These are phyloP conservation scores for Tritrichomonas foetus DNA, from an alignment of 208 protist genomes.

Conservation along the genomic window DNA sequence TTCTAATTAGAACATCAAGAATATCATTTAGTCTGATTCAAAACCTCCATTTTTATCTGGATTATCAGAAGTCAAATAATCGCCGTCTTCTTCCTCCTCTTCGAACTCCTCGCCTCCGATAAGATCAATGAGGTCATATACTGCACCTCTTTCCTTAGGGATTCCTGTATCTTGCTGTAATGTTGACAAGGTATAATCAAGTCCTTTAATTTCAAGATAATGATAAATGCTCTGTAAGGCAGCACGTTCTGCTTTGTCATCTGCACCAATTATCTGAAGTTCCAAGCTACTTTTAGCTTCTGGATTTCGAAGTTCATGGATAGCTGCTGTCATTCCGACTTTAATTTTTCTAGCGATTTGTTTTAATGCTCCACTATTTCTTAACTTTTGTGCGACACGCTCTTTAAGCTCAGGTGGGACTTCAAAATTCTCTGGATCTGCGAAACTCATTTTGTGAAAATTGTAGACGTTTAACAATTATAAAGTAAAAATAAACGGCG, in stretches of 20 bases:
- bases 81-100: no score
- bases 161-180: not conserved
- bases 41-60: no score
- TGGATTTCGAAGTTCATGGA: slow-evolving; percentile 11
- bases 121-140: no score
- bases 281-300: not conserved
- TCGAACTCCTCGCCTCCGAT: no score
- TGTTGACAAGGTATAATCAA: slow-evolving; percentile 13
- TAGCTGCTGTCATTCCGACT: not conserved
- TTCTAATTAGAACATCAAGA: no score
- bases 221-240: not conserved
- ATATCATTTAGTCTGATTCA: no score
- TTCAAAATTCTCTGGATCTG: not conserved
- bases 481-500: no score
- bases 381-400: not conserved
- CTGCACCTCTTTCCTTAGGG: no score
- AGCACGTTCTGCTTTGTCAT: not conserved
- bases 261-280: not conserved
- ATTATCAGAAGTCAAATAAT: no score
- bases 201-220: not conserved
- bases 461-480: no score
- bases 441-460: no score
- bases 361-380: not conserved
- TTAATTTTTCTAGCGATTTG: slow-evolving; percentile 9
- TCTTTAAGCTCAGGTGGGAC: slow-evolving; percentile 10